Conservation (phyloP, 495 filamentous ascomycete species). For the Thozetella sp. region DNA sequence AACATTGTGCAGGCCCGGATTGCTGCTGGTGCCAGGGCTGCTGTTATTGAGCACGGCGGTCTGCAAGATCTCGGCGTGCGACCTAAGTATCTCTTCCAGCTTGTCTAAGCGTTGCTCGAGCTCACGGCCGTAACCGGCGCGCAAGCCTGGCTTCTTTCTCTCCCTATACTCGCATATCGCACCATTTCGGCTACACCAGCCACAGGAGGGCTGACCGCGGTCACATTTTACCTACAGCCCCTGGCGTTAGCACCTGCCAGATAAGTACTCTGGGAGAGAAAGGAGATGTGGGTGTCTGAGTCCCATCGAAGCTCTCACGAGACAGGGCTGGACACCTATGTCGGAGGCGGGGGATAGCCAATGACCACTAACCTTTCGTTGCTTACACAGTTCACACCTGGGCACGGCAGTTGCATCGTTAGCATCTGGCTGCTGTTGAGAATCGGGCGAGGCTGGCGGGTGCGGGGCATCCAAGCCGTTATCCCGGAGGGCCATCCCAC, state of each 20-base stretch:
- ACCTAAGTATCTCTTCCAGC: slow-evolving; percentile 50
- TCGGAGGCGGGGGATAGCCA: background rate
- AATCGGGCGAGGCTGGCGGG: background rate
- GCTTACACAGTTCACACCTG: slow-evolving; percentile 82
- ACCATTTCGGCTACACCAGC: slow-evolving; percentile 83
- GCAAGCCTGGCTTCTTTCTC: slow-evolving; percentile 80
- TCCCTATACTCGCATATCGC: slow-evolving; percentile 82
- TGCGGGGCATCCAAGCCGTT: background rate
- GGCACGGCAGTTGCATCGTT: slow-evolving; percentile 1
- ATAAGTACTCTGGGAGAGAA: too few species aligned
- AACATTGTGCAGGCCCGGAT: slow-evolving; percentile 41
- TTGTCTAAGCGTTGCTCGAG: slow-evolving; percentile 76
- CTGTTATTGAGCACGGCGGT: slow-evolving; percentile 23
- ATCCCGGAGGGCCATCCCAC: background rate
- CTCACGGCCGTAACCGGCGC: slow-evolving; percentile 87
- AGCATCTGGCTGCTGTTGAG: background rate
- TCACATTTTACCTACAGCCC: slow-evolving; percentile 74
- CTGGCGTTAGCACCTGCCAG: too few species aligned
- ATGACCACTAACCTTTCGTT: slow-evolving; percentile 64
- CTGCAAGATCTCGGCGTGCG: slow-evolving; percentile 49
- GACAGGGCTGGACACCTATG: too few species aligned
- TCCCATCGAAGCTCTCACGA: too few species aligned
- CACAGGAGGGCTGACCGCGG: slow-evolving; percentile 80
- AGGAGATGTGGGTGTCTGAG: too few species aligned
- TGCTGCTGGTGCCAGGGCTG: slow-evolving; percentile 43